Base-by-base conservation (phyloP, 2,329 filamentous ascomycete genomes). In the Acrocalymma vagum region DNA sequence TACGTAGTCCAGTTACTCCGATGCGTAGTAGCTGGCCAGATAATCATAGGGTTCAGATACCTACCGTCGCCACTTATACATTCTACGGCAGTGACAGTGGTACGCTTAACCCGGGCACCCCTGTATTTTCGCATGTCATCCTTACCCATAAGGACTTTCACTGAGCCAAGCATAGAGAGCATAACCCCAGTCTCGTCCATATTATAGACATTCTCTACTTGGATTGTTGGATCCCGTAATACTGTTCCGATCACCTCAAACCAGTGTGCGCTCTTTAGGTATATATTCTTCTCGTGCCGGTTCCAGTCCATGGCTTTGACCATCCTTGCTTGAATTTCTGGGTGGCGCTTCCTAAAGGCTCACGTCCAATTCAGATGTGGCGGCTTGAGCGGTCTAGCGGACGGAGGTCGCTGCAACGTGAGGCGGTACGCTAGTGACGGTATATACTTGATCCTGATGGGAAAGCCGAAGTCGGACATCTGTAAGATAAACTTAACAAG, bases 401-500 rank as follows among this genome's bases (percentile, higher is more conserved):
- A 26, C 49, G 35, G 20, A 35, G 30, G 34, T 45, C 35, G 11
- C n/a, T n/a, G n/a, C n/a, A n/a, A n/a, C n/a, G 45, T 22, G 24
- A 57, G 30, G 29, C 32, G 42, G 27, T 49, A 50, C 24, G 47
- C 53, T 35, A 61, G 24, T 6, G 23, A 53, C 38, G 37, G 51
- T 38, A 58, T 37, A 35, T 41, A 53, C 37, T 60, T 60, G 3
- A 62, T 55, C 20, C 29, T 48, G 10, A 59, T 34, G 30, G 46
- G 52, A n/a, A 45, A 33, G 17, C 53, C 46, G 22, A 54, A 31
- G 21, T 27, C 22, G 45, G 45, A 38, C 42, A 46, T 60, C 32
- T 35, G 38, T 32, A 60, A 37, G 25, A 50, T 31, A 49, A 45
- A 44, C 20, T 38, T 27, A 17, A 53, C 47, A 29, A 67, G 18